Evolutionary conservation across 768 basidiomycete genomes (phyloP).

Genomic region (Ephemerocybe angulata): DNA sequence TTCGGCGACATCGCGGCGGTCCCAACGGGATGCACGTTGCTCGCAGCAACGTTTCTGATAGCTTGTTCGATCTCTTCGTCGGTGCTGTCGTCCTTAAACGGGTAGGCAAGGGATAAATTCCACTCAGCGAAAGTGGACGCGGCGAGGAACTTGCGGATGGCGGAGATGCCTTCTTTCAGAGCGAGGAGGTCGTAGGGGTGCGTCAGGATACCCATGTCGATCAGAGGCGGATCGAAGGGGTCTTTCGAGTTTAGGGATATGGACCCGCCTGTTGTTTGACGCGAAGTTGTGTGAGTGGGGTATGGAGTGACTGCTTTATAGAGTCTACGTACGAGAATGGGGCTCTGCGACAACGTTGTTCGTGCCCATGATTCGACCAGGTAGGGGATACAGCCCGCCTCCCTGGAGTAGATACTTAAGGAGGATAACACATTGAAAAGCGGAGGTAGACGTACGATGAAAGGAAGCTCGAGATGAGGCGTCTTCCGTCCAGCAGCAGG

Average conservation of each 20-base stretch:
- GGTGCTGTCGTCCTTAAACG: background rate
- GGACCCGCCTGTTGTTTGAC: constrained; percentile 1
- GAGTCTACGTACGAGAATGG: constrained; percentile 1
- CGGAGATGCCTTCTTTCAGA: constrained; percentile 17
- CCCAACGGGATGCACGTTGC: constrained; percentile 15
- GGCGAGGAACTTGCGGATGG: constrained; percentile 14
- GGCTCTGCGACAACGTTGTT: constrained; percentile 1
- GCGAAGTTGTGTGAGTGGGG: background rate
- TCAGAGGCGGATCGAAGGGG: constrained; percentile 21
- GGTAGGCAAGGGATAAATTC: constrained; percentile 11
- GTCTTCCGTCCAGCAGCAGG: constrained; percentile 16
- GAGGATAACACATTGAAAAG: no score
- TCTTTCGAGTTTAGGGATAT: constrained; percentile 4
- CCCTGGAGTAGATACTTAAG: background rate
- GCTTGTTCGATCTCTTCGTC: constrained; percentile 3
- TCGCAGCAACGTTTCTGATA: background rate
- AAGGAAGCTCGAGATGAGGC: constrained; percentile 14
- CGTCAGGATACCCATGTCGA: constrained; percentile 21
- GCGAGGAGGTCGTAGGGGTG: constrained; percentile 21
- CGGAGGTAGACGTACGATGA: background rate
- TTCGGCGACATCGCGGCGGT: constrained; percentile 30
- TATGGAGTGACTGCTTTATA: background rate
- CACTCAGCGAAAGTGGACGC: constrained; percentile 17
- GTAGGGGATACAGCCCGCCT: constrained; percentile 5
- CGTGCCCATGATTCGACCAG: background rate